A percentile compares a stretch with the other conserved stretches of the same genome.
phyloP scores from a whole-genome alignment of 2,329 filamentous ascomycete species.

The Dothistroma septosporum region DNA sequence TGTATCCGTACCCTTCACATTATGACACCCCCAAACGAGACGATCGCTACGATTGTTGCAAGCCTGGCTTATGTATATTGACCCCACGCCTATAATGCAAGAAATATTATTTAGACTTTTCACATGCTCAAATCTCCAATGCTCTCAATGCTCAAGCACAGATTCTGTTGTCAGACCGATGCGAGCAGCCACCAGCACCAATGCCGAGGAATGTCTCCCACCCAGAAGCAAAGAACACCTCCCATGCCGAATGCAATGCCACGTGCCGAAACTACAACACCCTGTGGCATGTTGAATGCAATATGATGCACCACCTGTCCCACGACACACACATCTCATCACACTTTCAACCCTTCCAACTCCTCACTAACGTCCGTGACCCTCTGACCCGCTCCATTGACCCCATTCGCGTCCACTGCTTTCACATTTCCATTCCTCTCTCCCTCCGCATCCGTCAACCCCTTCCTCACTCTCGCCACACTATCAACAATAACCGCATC shows the following conservation, averaged over 20 bases:
- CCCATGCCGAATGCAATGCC: not conserved
- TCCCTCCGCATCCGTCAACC: conserved; percentile 57
- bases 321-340: not conserved
- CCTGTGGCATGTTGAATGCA: not conserved
- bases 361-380: not conserved
- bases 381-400: not conserved
- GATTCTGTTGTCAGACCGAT: not conserved
- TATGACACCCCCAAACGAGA: not conserved
- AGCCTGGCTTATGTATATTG: not conserved
- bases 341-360: not conserved
- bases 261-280: not conserved
- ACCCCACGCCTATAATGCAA: not conserved
- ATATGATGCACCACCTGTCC: too few species aligned
- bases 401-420: not conserved
- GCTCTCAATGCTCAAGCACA: conserved; percentile 1
- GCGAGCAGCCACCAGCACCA: conserved; percentile 2
- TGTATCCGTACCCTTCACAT: not conserved
- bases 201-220: not conserved
- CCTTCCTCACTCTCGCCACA: conserved; percentile 87
- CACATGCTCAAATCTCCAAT: not conserved
- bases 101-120: not conserved
- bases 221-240: not conserved
- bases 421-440: conserved; percentile 3
- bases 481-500: conserved; percentile 97
- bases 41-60: not conserved